A percentile compares a stretch with the other conserved stretches of the same genome.
Conservation (phyloP, 257 asterid species). For the Ajuga chamaepitys region DNA sequence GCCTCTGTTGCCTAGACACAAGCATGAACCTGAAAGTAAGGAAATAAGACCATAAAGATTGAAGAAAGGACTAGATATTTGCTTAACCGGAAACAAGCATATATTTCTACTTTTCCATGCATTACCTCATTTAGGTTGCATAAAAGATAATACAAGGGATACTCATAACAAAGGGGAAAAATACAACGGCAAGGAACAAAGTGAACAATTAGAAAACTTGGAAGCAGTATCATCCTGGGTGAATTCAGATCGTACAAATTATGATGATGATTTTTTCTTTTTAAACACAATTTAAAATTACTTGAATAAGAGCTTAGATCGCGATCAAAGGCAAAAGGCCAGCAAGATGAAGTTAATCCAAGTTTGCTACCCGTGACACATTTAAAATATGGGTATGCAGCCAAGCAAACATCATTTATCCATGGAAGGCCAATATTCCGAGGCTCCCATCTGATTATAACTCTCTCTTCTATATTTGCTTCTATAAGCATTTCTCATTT, state of each 20-base stretch:
- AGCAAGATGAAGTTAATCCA: too few relatives aligned
- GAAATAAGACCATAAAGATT: background rate
- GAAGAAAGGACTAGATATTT: background rate
- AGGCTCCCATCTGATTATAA: too few relatives aligned
- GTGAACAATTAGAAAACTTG: background rate
- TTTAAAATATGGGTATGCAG: too few relatives aligned
- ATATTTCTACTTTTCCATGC: background rate
- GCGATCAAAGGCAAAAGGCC: too few relatives aligned
- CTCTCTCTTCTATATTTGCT: too few relatives aligned
- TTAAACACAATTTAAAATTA: too few relatives aligned
- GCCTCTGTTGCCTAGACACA: slow-evolving; percentile 46
- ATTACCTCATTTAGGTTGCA: background rate
- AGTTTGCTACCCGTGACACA: too few relatives aligned
- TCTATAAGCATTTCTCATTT: too few relatives aligned
- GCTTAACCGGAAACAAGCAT: background rate
- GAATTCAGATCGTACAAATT: background rate
- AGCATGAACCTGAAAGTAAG: slow-evolving; percentile 60
- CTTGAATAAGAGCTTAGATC: too few relatives aligned
- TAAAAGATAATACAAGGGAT: background rate
- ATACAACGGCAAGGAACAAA: background rate
- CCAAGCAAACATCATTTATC: too few relatives aligned
- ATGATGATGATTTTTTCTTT: too few relatives aligned
- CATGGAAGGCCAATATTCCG: too few relatives aligned
- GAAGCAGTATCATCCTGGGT: background rate
- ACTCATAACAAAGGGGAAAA: background rate